A percentile compares a stretch with the other conserved stretches of the same genome.
Evolutionary conservation across 306 rosid species (phyloP).

Genomic region (Dalbergia oliveri): DNA sequence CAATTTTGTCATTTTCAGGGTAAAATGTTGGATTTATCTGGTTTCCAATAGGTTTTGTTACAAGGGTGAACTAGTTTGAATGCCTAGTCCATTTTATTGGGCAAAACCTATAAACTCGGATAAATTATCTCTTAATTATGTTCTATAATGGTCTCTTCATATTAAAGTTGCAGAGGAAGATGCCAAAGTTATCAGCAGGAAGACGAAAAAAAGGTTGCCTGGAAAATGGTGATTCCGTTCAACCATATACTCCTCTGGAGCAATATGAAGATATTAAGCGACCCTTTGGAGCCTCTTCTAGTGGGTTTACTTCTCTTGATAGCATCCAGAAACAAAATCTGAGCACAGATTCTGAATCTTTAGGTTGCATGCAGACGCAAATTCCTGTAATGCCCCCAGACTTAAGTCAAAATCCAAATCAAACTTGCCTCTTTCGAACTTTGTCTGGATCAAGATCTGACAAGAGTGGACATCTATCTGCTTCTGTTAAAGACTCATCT

Average conservation of each 20-base stretch:
- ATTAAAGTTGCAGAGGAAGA: conserved; percentile 56
- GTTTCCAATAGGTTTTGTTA: conserved; percentile 37
- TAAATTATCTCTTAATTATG: conserved; percentile 12
- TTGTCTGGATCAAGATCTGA: conserved; percentile 55
- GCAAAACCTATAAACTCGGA: conserved; percentile 18
- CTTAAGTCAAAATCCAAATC: conserved; percentile 47
- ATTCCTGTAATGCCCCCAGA: conserved; percentile 42
- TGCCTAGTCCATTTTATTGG: conserved; percentile 25
- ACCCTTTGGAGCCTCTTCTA: conserved; percentile 53
- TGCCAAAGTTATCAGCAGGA: conserved; percentile 51
- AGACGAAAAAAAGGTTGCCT: conserved; percentile 48
- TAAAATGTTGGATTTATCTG: conserved; percentile 24
- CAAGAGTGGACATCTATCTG: conserved; percentile 47
- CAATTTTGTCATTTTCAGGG: conserved; percentile 28
- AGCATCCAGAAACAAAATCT: conserved; percentile 54
- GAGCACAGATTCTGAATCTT: conserved; percentile 48
- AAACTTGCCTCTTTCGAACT: conserved; percentile 49
- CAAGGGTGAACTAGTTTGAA: conserved; percentile 30
- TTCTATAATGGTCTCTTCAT: conserved; percentile 31
- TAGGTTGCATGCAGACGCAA: conserved; percentile 51
- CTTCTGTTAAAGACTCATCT: conserved; percentile 66
- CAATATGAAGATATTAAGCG: conserved; percentile 49
- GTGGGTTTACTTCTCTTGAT: conserved; percentile 50
- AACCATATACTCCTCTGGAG: conserved; percentile 44
- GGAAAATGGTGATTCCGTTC: conserved; percentile 53